Conservation (phyloP, 345 rosid species). For the Moringa oleifera region DNA sequence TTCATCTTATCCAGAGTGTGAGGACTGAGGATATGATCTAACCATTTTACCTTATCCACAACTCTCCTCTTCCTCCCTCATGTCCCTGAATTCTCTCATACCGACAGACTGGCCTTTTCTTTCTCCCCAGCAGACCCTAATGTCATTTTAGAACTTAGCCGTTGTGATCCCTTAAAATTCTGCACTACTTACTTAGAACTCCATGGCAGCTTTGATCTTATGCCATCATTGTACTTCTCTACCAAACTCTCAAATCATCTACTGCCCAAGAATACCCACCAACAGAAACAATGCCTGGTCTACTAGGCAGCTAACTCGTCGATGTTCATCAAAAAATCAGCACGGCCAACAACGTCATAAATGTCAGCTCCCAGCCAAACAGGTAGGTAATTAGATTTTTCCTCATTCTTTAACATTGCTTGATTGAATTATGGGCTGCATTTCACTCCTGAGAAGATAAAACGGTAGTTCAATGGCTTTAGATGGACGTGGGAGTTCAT, state of each 20-base stretch:
- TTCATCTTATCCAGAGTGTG: too few species aligned
- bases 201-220: conserved; percentile 45
- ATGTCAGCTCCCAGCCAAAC: conserved; percentile 18
- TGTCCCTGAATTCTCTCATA: background rate
- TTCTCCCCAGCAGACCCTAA: conserved; percentile 1
- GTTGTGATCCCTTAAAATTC: conserved; percentile 1
- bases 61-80: conserved; percentile 2
- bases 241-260: conserved; percentile 26
- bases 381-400: conserved; percentile 28
- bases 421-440: conserved; percentile 7
- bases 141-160: conserved; percentile 16
- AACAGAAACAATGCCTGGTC: conserved; percentile 23
- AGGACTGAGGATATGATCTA: too few species aligned
- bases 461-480: background rate
- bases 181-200: background rate
- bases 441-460: background rate
- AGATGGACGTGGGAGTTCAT: background rate
- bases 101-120: background rate
- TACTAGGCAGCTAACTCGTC: conserved; percentile 21
- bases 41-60: too few species aligned
- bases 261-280: conserved; percentile 23
- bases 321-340: conserved; percentile 31
- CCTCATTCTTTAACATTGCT: background rate
- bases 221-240: conserved; percentile 37
- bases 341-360: conserved; percentile 15